These are phyloP conservation scores for Lipomyces yamanashiensis DNA, from an alignment of 805 yeast genomes.

Conservation along the genomic window DNA sequence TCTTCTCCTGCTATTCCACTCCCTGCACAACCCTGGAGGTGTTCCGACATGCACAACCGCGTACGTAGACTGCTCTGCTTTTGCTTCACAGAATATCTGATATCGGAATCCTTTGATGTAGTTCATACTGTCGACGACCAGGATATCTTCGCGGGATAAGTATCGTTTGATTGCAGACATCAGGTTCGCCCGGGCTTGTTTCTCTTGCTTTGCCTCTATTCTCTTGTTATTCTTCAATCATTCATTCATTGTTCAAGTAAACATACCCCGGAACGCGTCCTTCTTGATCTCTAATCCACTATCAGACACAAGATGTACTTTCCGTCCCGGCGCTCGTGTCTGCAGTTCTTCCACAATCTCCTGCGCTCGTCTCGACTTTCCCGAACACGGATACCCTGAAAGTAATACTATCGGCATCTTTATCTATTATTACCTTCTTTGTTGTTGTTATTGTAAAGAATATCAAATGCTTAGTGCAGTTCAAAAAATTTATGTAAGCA, in stretches of 20 bases:
- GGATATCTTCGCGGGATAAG: slow-evolving; percentile 68
- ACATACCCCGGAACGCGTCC: slow-evolving; percentile 56
- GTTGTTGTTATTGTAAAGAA: too few relatives aligned
- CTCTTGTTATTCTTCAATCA: neutral
- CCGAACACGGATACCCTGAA: slow-evolving; percentile 85
- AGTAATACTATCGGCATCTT: slow-evolving; percentile 82
- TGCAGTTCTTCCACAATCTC: slow-evolving; percentile 57
- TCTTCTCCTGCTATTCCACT: slow-evolving; percentile 56
- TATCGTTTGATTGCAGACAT: slow-evolving; percentile 88
- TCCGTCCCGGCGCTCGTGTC: slow-evolving; percentile 58
- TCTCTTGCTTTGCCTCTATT: slow-evolving; percentile 71
- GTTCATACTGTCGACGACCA: slow-evolving; percentile 80
- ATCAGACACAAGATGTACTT: slow-evolving; percentile 74
- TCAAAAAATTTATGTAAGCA: neutral
- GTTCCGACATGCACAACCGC: slow-evolving; percentile 81
- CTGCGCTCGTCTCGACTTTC: slow-evolving; percentile 77
- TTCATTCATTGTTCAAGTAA: neutral
- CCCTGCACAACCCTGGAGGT: slow-evolving; percentile 62
- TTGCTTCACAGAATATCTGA: slow-evolving; percentile 92
- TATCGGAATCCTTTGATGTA: slow-evolving; percentile 96
- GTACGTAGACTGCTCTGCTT: slow-evolving; percentile 77
- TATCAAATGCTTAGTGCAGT: neutral
- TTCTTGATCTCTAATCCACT: slow-evolving; percentile 75
- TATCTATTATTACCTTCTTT: neutral
- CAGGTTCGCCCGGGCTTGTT: slow-evolving; percentile 79